Conservation (phyloP, 2,329 filamentous ascomycete genomes). For the Zymoseptoria passerinii region DNA sequence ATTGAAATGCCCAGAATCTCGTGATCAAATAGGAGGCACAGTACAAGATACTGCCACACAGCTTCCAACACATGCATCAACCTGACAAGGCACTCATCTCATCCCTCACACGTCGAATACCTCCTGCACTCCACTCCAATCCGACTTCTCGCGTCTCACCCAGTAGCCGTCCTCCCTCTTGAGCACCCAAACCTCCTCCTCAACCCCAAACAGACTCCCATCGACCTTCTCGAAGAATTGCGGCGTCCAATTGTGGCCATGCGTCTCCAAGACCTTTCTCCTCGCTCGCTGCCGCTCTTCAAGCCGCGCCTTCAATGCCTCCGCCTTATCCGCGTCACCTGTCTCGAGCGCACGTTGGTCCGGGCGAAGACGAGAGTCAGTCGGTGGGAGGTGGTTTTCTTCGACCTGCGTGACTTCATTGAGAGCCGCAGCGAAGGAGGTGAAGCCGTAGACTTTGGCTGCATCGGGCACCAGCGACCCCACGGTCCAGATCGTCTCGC, state of each 20-base stretch:
- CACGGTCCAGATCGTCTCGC: slow-evolving; percentile 67
- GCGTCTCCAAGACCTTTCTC: slow-evolving; percentile 65
- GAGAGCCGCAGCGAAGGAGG: slow-evolving; percentile 71
- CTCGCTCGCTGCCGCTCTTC: slow-evolving; percentile 78
- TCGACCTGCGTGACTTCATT: slow-evolving; percentile 85
- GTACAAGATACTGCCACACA: background rate
- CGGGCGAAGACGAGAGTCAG: slow-evolving; percentile 74
- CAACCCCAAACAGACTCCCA: slow-evolving; percentile 21
- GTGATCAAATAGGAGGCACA: background rate
- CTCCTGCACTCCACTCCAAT: slow-evolving; percentile 53
- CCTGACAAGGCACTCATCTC: background rate
- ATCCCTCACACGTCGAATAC: slow-evolving; percentile 40
- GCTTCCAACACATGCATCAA: background rate
- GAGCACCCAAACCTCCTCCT: slow-evolving; percentile 50
- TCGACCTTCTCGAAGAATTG: slow-evolving; percentile 73
- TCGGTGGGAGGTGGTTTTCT: slow-evolving; percentile 62
- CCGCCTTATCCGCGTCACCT: slow-evolving; percentile 73
- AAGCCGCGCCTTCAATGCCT: slow-evolving; percentile 70
- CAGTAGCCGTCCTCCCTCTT: slow-evolving; percentile 84
- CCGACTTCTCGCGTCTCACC: slow-evolving; percentile 66
- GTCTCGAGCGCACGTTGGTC: slow-evolving; percentile 81
- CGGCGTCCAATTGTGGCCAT: slow-evolving; percentile 63
- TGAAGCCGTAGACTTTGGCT: slow-evolving; percentile 76
- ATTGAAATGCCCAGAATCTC: background rate
- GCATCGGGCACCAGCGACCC: slow-evolving; percentile 73